Conservation (phyloP, 805 yeast genomes). For the Monosporozyma aerobia region DNA sequence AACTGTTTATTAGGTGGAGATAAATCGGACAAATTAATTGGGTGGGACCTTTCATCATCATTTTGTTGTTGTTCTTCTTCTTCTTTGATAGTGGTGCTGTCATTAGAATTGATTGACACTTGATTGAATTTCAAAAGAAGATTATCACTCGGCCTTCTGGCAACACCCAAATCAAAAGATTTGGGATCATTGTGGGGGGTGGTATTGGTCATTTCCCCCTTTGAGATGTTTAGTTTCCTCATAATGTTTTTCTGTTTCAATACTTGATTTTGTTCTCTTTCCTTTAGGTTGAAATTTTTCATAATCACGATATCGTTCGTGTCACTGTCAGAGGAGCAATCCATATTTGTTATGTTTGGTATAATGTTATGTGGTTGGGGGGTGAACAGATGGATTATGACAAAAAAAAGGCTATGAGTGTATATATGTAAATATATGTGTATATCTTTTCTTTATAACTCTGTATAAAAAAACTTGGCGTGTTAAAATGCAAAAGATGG, state of each 20-base stretch:
- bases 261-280: neutral
- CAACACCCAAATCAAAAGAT: conserved; percentile 21
- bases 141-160: conserved; percentile 29
- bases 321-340: neutral
- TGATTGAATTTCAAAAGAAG: conserved; percentile 13
- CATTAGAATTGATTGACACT: conserved; percentile 1
- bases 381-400: no score
- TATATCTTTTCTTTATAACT: no score
- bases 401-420: no score
- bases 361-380: neutral
- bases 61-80: neutral
- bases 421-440: no score
- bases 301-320: neutral
- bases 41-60: neutral
- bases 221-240: neutral
- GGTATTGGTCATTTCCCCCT: neutral
- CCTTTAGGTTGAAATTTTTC: conserved; percentile 1
- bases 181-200: conserved; percentile 7
- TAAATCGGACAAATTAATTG: conserved; percentile 2
- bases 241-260: neutral
- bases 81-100: conserved; percentile 1
- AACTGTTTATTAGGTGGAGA: conserved; percentile 22
- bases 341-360: neutral
- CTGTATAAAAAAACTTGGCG: no score
- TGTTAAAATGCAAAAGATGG: no score